Evolutionary conservation across 1,284 basidiomycete species (phyloP).

Genomic region (Somion occarium): DNA sequence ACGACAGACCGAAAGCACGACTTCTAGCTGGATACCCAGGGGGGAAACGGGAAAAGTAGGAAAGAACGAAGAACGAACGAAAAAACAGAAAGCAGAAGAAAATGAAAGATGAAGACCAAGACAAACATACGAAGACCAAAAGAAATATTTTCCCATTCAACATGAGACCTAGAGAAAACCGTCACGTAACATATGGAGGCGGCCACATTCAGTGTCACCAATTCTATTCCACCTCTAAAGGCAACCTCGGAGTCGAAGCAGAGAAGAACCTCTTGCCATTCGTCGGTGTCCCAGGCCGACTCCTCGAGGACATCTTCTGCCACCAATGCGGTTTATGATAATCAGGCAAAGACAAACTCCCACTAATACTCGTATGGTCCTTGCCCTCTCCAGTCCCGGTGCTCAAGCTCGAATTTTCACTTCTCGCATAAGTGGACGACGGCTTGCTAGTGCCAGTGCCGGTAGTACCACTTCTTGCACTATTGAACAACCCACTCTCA

Average conservation of each 20-base stretch:
- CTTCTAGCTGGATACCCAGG: too few species aligned
- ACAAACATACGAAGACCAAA: too few species aligned
- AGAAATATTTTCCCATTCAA: too few species aligned
- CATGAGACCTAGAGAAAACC: not conserved
- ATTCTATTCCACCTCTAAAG: constrained; percentile 1
- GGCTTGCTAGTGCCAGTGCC: not conserved
- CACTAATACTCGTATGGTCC: too few species aligned
- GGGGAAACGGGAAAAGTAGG: too few species aligned
- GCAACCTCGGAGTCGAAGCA: not conserved
- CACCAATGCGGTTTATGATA: constrained; percentile 4
- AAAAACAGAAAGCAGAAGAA: too few species aligned
- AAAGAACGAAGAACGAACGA: too few species aligned
- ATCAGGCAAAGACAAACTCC: not conserved
- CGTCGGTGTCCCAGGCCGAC: constrained; percentile 2
- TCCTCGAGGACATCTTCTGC: constrained; percentile 3
- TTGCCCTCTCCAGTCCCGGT: not conserved
- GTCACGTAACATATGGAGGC: too few species aligned
- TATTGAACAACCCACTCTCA: not conserved
- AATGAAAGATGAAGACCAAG: too few species aligned
- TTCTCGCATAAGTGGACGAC: not conserved
- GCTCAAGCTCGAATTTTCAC: not conserved
- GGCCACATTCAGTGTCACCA: too few species aligned
- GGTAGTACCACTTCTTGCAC: not conserved
- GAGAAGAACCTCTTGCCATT: not conserved
- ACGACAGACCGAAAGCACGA: too few species aligned